phyloP scores from a whole-genome alignment of 805 yeast genomes.

The Kodamaea kaohsiungensis region DNA sequence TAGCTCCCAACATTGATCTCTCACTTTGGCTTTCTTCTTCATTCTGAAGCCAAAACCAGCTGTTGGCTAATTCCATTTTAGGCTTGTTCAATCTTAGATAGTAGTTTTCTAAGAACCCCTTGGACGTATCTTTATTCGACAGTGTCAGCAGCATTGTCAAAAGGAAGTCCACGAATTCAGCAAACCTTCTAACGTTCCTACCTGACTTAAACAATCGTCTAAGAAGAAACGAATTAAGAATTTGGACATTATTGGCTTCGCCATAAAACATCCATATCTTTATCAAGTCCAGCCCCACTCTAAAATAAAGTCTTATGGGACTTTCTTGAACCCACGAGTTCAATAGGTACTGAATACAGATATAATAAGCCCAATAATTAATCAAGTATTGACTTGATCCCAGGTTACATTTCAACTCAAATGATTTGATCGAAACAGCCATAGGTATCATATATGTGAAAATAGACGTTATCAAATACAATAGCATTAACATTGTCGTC shows the following conservation, averaged over 20 bases:
- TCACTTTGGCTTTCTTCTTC: too few species aligned
- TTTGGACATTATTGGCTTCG: constrained; percentile 7
- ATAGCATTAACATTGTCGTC: too few species aligned
- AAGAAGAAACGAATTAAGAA: constrained; percentile 6
- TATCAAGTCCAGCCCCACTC: not conserved
- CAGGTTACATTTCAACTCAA: constrained; percentile 5
- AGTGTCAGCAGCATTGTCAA: not conserved
- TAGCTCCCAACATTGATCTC: too few species aligned
- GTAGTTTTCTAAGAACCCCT: not conserved
- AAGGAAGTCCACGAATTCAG: not conserved
- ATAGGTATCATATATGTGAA: constrained; percentile 13
- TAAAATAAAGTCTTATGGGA: not conserved
- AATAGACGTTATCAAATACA: not conserved
- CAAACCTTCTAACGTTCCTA: not conserved
- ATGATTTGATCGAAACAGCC: constrained; percentile 12
- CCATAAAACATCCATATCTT: constrained; percentile 16
- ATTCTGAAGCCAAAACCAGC: too few species aligned
- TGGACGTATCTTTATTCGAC: not conserved
- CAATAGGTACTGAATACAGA: constrained; percentile 1
- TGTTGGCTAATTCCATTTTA: too few species aligned
- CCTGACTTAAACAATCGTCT: constrained; percentile 1
- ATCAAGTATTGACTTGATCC: constrained; percentile 13
- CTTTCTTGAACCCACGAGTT: not conserved
- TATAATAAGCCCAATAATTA: constrained; percentile 16
- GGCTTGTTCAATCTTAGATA: not conserved